Conservation (phyloP, 1,139 yeast species). For the Taphrina pruni region DNA sequence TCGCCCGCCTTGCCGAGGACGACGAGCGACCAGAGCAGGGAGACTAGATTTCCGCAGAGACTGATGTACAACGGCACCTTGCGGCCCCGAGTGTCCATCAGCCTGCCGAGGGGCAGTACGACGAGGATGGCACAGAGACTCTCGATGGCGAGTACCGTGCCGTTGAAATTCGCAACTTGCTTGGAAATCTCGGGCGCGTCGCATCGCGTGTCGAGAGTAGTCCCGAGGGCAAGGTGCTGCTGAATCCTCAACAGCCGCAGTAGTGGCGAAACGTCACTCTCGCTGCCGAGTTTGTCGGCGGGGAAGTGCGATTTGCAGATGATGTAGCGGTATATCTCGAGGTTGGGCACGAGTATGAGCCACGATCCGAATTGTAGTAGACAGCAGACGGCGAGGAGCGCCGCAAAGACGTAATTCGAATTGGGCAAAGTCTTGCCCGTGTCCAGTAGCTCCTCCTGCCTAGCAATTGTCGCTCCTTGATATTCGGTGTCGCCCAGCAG, state of each 20-base stretch:
- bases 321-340: constrained; percentile 20
- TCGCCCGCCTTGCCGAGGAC: constrained; percentile 7
- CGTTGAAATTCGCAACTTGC: constrained; percentile 17
- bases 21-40: constrained; percentile 3
- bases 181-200: constrained; percentile 12
- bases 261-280: not conserved
- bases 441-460: not conserved
- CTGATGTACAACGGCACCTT: constrained; percentile 7
- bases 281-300: not conserved
- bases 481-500: not conserved
- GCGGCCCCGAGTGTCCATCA: constrained; percentile 11
- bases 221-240: too few relatives aligned
- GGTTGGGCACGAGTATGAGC: constrained; percentile 10
- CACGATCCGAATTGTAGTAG: constrained; percentile 3
- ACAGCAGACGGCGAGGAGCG: not conserved
- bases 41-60: not conserved
- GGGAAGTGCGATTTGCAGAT: constrained; percentile 7
- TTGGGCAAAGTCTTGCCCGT: not conserved
- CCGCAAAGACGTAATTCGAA: constrained; percentile 6
- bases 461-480: not conserved
- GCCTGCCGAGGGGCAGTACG: constrained; percentile 7
- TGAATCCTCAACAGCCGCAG: not conserved
- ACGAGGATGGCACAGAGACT: constrained; percentile 9
- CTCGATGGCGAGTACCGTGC: not conserved
- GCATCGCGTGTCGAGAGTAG: constrained; percentile 13